Conservation (phyloP, 306 rosid species). For the Trifolium subterraneum region DNA sequence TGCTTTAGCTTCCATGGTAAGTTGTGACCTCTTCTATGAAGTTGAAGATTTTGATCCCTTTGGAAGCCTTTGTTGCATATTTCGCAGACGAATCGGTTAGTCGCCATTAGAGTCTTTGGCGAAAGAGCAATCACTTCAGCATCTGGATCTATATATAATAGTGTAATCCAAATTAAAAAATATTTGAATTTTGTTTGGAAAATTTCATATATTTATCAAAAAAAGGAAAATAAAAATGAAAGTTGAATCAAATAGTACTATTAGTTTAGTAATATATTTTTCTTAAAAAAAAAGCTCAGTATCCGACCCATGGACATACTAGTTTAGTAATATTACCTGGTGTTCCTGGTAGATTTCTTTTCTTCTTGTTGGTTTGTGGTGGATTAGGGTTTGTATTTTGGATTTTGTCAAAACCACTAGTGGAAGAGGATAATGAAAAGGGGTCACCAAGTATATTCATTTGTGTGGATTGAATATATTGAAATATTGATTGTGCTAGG, state of each 20-base stretch:
- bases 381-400: slow-evolving; percentile 17
- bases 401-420: neutral
- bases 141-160: slow-evolving; percentile 14
- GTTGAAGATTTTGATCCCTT: slow-evolving; percentile 24
- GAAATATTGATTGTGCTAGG: neutral
- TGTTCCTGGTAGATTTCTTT: slow-evolving; percentile 29
- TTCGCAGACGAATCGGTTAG: slow-evolving; percentile 13
- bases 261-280: neutral
- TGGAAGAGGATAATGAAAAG: slow-evolving; percentile 17
- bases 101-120: slow-evolving; percentile 9
- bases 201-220: neutral
- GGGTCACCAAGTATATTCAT: slow-evolving; percentile 19
- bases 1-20: slow-evolving; percentile 34
- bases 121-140: slow-evolving; percentile 18
- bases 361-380: slow-evolving; percentile 18
- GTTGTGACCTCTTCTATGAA: slow-evolving; percentile 26
- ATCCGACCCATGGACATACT: too few species aligned
- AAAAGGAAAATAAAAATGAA: neutral
- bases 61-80: slow-evolving; percentile 28
- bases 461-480: neutral
- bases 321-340: slow-evolving; percentile 14
- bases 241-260: neutral
- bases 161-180: neutral
- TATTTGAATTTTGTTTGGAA: neutral
- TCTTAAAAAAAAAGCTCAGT: too few species aligned